Conservation (phyloP, 2,329 filamentous ascomycete genomes). For the Trichoderma endophyticum region DNA sequence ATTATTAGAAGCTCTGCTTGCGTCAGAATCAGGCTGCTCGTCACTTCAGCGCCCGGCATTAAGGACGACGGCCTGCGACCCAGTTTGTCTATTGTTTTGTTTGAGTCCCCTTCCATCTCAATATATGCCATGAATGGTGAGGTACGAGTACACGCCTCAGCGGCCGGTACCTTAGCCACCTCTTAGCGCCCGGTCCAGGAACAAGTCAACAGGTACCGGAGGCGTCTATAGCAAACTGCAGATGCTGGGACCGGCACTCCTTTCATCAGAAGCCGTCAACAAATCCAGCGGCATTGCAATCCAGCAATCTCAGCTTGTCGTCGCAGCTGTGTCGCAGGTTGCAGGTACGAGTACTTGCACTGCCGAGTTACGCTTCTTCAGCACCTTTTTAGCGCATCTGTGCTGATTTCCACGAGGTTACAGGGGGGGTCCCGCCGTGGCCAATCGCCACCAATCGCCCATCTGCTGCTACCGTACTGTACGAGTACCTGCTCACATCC, state of each 20-base stretch:
- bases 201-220: not conserved
- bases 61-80: not conserved
- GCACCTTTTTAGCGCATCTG: slow-evolving; percentile 17
- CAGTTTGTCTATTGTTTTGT: not conserved
- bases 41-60: not conserved
- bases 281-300: not conserved
- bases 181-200: not conserved
- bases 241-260: not conserved
- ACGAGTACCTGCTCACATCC: not conserved
- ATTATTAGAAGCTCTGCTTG: not conserved
- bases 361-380: slow-evolving; percentile 12
- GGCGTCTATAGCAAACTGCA: not conserved
- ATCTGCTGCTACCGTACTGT: not conserved
- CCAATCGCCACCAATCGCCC: slow-evolving; percentile 16
- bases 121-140: not conserved
- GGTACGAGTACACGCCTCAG: not conserved
- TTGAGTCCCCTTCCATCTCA: not conserved
- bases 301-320: not conserved
- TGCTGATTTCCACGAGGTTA: slow-evolving; percentile 17
- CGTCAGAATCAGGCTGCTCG: not conserved
- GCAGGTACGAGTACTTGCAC: not conserved
- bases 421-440: slow-evolving; percentile 11
- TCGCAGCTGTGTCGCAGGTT: slow-evolving; percentile 7
- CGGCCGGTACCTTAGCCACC: not conserved
- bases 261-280: not conserved